Base-by-base conservation (phyloP, 2,329 filamentous ascomycete species). In the Ceratocystis destructans region DNA sequence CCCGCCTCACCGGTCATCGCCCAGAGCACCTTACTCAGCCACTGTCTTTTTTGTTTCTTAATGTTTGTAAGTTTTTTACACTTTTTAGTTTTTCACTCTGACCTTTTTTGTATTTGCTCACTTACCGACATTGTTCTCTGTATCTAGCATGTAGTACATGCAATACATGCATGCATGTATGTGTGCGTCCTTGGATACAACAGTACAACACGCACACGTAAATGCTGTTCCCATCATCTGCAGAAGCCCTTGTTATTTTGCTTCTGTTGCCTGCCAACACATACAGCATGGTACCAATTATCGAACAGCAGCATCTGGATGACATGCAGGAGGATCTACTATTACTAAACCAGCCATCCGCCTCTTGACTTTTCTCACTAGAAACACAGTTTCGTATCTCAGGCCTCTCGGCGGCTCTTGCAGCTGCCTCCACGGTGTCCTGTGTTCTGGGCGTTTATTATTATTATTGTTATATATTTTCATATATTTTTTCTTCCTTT, bases 251-350 rank as follows among this genome's bases (percentile, higher is more conserved):
- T 15, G 48, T 53, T 15, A 15, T 37, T 37, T n/a, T 59, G 28
- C 55, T 59, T 59, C 28, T 33, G 22, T 33, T 33, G 28, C n/a
- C 53, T 59, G 55, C 55, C 55, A 59, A 59, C 55, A 37, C 55
- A 59, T 59, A 59, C 55, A 37, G 55, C 55, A 59, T 20, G 17
- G 22, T n/a, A n/a, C 55, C 17, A 59, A 25, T 31, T 33, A 37
- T 28, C 55, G 17, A 59, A 59, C 28, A 59, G 20, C 28, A 33
- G 25, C 28, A 12, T 31, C 55, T 31, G 55, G 28, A 15, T 59
- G 55, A 59, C 55, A 59, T 7, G 55, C 28, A 53, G 48, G 22
- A 53, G 48, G 22, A 53, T 53, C 7, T 53, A 6, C 8, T 59
- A 20, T 59, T 20, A 37, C 55, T 59, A 15, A 59, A 59, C 53